Evolutionary conservation across 495 filamentous ascomycete species (phyloP).

Genomic region (Lophiostoma macrostomum): DNA sequence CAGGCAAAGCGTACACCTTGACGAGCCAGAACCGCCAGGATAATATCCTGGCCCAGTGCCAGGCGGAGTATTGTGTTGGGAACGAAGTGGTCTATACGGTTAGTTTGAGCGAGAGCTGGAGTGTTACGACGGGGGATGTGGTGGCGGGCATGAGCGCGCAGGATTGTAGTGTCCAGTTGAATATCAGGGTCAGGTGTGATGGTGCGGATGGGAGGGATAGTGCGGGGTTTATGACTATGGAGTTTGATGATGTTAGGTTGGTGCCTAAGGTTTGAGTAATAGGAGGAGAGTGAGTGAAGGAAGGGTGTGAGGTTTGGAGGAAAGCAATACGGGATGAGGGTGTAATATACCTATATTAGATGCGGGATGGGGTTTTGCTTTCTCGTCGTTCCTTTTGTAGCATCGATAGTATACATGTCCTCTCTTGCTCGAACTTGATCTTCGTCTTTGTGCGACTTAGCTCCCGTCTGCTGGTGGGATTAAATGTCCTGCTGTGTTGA

Average conservation of each 20-base stretch:
- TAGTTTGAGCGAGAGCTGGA: conserved; percentile 6
- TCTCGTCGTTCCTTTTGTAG: too few relatives aligned
- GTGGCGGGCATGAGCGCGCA: conserved; percentile 1
- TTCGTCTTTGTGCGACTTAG: too few relatives aligned
- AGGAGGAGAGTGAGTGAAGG: background rate
- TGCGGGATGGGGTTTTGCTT: too few relatives aligned
- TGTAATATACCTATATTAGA: too few relatives aligned
- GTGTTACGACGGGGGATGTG: background rate
- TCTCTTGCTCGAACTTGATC: too few relatives aligned
- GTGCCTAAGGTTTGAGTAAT: background rate
- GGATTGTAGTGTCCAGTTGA: conserved; percentile 18
- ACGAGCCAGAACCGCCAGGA: background rate
- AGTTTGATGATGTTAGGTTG: conserved; percentile 25
- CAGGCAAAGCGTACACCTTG: conserved; percentile 15
- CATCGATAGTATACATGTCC: too few relatives aligned
- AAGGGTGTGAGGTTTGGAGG: background rate
- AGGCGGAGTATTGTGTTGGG: conserved; percentile 1
- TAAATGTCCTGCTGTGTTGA: too few relatives aligned
- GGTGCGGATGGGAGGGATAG: conserved; percentile 8
- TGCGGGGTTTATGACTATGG: conserved; percentile 8
- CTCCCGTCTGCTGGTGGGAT: too few relatives aligned
- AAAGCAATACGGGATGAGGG: background rate
- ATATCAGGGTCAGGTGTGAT: conserved; percentile 7
- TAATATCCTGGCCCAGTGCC: conserved; percentile 8
- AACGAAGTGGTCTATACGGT: background rate